Conservation (phyloP, 768 basidiomycete species). For the Russula compacta region DNA sequence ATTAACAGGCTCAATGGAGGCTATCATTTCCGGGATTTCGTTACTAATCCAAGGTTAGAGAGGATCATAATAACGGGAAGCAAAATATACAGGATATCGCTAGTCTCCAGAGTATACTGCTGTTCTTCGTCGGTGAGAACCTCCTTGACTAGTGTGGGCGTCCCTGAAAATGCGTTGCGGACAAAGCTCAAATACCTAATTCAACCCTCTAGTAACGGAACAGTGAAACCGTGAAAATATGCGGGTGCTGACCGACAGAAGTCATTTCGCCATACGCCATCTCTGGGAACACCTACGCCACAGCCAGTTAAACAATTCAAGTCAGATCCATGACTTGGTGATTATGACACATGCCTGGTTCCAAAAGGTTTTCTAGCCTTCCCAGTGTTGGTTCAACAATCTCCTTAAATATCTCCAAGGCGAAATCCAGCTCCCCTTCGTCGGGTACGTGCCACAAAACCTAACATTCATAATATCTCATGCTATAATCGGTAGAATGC, state of each 20-base stretch:
- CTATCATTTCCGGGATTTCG: slow-evolving; percentile 73
- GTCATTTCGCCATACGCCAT: slow-evolving; percentile 72
- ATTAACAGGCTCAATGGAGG: slow-evolving; percentile 47
- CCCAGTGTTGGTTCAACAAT: slow-evolving; percentile 55
- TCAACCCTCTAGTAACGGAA: background rate
- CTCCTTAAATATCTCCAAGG: slow-evolving; percentile 56
- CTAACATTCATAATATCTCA: slow-evolving; percentile 27
- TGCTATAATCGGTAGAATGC: background rate
- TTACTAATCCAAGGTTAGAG: slow-evolving; percentile 34
- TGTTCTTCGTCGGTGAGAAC: slow-evolving; percentile 42
- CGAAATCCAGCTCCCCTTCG: slow-evolving; percentile 63
- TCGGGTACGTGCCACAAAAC: slow-evolving; percentile 73
- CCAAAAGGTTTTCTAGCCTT: slow-evolving; percentile 47
- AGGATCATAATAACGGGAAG: background rate
- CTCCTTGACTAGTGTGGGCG: slow-evolving; percentile 57
- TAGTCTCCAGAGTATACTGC: slow-evolving; percentile 35
- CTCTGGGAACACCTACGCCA: slow-evolving; percentile 35
- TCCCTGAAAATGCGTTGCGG: slow-evolving; percentile 65
- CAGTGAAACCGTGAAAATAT: background rate
- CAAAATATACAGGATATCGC: slow-evolving; percentile 56
- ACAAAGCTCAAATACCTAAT: slow-evolving; percentile 59
- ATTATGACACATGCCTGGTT: slow-evolving; percentile 34
- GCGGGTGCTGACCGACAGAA: slow-evolving; percentile 56
- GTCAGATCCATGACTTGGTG: slow-evolving; percentile 1
- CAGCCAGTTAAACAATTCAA: background rate